Evolutionary conservation across 2,329 filamentous ascomycete species (phyloP), one percentile per base, ranked within the genome.

Genomic region (Pseudocercospora cruenta): DNA sequence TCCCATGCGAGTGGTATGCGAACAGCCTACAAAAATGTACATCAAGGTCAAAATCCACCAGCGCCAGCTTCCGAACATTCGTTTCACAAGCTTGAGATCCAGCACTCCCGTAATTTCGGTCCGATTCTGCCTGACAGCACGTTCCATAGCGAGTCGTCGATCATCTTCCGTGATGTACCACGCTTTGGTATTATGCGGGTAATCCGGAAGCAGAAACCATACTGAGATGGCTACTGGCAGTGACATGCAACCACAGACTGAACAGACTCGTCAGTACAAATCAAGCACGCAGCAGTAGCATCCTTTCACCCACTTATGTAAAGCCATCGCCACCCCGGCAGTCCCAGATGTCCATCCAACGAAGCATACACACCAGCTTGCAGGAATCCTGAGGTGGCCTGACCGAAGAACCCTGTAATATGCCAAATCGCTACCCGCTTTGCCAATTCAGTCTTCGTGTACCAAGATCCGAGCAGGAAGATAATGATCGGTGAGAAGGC

Each of bases 401-500:
- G 54, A 3, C 64, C 60, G 36, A 63, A 59, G 60, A 63, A 60
- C 16, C 53, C 64, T 2, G 64, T 66, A 7, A 66, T 63, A n/a
- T 66, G 64, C 59, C 59, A 69, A 16, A 69, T 62, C 1, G 66
- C 66, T 2, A 64, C 61, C 14, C 67, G 60, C 19, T 66, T 63
- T 3, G 67, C 64, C n/a, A 69, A 36, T 54, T 69, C 64, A 14
- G 64, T 66, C 49, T 66, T 63, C 8, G 64, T 62, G 21, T 69
- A 69, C 67, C 67, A 69, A 2, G 63, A 47, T 45, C 67, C 67
- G 3, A 69, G 66, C 7, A 67, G 39, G 22, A 62, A 64, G 16
- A 65, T 65, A n/a, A 71, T 66, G 33, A 67, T 67, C 1, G 71
- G 71, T n/a, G 70, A 71, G 36, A 67, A 67, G 0, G 62, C 65